Evolutionary conservation across 2,329 filamentous ascomycete genomes (phyloP), one percentile per base, ranked within the genome.

Genomic region (Diaporthe longicolla): DNA sequence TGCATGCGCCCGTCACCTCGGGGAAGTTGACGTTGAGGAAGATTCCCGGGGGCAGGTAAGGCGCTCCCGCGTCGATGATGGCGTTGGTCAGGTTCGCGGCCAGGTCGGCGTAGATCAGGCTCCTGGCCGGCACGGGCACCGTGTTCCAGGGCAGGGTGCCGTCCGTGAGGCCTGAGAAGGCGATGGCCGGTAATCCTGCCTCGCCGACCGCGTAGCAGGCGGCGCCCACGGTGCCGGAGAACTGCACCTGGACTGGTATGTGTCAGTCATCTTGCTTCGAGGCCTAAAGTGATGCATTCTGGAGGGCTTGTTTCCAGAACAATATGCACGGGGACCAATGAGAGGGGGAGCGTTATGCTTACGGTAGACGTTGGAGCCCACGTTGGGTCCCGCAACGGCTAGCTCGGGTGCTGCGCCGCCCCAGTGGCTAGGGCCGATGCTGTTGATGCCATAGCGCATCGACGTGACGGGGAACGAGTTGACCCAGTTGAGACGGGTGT

Each of bases 1-100:
- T 85, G 82, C 92, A 94, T 69, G 81, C 80, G 0, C 80, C 84
- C 8, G 83, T 81, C 2, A 89, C 87, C 73, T 85, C 81, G 7
- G 90, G 90, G 78, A 93, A 93, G 82, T 94, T 94, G 77, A 94
- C 91, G 77, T 94, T 94, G 43, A 94, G 86, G 80, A 87, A 93
- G 3, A 89, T 85, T 59, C 87, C 85, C 0, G 83, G 78, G 0
- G 92, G 92, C 4, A 94, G 85, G 78, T 92, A 93, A 0, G 93
- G 92, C 52, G 85, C 84, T 52, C 91, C 91, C 0, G 87, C 85
- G 1, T 81, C 84, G 37, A 92, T 79, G 52, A 94, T 78, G 3
- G 84, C 84, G 68, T 88, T 82, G 10, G 90, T 91, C 8, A 94
- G 79, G 35, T 87, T 89, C 17, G 87, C 83, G 0, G 92, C 88